These are phyloP conservation scores for Coniochaeta prunicola DNA, from an alignment of 2,329 filamentous ascomycete genomes.

Conservation along the genomic window DNA sequence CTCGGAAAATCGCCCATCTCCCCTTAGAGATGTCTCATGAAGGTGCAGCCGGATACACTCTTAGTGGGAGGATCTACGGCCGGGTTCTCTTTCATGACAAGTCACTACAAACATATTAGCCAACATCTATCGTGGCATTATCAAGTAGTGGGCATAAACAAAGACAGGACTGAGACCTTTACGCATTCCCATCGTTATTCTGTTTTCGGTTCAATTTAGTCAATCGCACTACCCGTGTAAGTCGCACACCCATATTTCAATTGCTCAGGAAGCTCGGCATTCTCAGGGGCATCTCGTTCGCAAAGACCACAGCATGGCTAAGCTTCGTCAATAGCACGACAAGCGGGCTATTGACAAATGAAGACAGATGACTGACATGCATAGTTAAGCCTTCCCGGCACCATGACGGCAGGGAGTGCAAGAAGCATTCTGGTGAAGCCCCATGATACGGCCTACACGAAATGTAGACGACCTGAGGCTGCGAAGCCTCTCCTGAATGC, in stretches of 20 bases:
- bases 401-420: background rate
- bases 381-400: background rate
- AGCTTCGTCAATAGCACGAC: too few relatives aligned
- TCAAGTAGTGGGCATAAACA: background rate
- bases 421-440: background rate
- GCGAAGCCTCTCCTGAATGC: background rate
- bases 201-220: background rate
- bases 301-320: too few relatives aligned
- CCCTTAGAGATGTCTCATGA: too few relatives aligned
- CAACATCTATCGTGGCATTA: background rate
- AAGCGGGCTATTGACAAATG: background rate
- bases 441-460: background rate
- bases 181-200: background rate
- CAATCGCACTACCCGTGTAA: background rate
- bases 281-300: too few relatives aligned
- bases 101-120: too few relatives aligned
- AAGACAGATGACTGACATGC: background rate
- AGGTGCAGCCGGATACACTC: too few relatives aligned
- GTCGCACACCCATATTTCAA: background rate
- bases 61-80: too few relatives aligned
- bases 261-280: background rate
- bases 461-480: background rate
- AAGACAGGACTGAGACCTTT: background rate
- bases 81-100: too few relatives aligned
- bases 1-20: background rate